Conservation (phyloP, 305 asterid species). For the Rubia tinctorum region DNA sequence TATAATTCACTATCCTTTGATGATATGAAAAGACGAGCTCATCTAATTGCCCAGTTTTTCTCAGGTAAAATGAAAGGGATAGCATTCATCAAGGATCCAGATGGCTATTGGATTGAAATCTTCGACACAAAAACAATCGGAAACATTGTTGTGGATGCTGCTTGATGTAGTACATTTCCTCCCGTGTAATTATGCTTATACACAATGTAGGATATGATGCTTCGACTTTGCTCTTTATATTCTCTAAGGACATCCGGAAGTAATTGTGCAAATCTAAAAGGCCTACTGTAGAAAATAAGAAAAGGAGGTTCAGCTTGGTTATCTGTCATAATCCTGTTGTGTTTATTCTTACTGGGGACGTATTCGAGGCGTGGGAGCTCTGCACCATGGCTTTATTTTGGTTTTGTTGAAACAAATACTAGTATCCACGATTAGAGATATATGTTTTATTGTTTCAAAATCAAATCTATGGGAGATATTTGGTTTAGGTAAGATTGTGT, state of each 20-base stretch:
- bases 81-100: slow-evolving; percentile 90
- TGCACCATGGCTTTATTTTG: too few species aligned
- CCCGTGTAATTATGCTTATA: slow-evolving; percentile 15
- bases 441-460: too few species aligned
- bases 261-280: not conserved
- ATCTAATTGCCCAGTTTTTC: slow-evolving; percentile 16
- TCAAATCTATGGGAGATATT: too few species aligned
- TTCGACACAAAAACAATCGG: slow-evolving; percentile 55
- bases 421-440: too few species aligned
- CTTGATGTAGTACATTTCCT: slow-evolving; percentile 31
- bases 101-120: slow-evolving; percentile 94
- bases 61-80: slow-evolving; percentile 76
- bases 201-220: not conserved
- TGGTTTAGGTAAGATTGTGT: too few species aligned
- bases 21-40: slow-evolving; percentile 8
- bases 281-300: too few species aligned
- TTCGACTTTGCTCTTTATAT: not conserved
- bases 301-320: not conserved
- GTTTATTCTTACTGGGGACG: too few species aligned
- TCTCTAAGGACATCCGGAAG: not conserved
- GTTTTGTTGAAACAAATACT: too few species aligned
- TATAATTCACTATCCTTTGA: not conserved
- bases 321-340: too few species aligned
- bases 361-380: too few species aligned
- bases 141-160: slow-evolving; percentile 40